phyloP scores from a whole-genome alignment of 2,329 filamentous ascomycete genomes.

The Fusarium globosum region DNA sequence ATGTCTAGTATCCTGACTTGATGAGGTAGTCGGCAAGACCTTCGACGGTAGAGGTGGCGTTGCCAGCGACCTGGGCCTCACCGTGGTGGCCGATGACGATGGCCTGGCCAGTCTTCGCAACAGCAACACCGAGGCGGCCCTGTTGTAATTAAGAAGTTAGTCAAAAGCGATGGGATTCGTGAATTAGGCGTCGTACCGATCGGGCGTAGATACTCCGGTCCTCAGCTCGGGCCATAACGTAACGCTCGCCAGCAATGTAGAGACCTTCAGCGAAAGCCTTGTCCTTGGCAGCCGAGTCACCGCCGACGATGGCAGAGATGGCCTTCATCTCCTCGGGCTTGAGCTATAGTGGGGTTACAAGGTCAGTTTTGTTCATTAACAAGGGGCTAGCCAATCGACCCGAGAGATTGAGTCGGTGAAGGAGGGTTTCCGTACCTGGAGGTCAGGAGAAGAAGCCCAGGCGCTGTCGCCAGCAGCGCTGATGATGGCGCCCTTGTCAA shows the following conservation, averaged over 20 bases:
- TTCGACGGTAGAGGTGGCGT: conserved; percentile 82
- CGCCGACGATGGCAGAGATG: conserved; percentile 64
- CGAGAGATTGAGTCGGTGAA: conserved; percentile 1
- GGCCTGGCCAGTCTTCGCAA: conserved; percentile 89
- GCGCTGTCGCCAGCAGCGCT: conserved; percentile 81
- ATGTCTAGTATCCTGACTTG: conserved; percentile 76
- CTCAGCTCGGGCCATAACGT: conserved; percentile 79
- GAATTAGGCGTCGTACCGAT: conserved; percentile 68
- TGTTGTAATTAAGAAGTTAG: conserved; percentile 41
- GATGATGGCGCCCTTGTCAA: conserved; percentile 89
- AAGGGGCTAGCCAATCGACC: not conserved
- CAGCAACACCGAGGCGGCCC: conserved; percentile 82
- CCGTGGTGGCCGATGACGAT: conserved; percentile 90
- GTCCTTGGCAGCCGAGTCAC: conserved; percentile 63
- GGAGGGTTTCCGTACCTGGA: conserved; percentile 69
- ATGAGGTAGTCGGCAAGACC: conserved; percentile 89
- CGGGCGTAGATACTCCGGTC: conserved; percentile 86
- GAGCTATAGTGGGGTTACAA: conserved; percentile 42
- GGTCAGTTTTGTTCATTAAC: conserved; percentile 18
- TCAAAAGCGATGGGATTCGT: not conserved
- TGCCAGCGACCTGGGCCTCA: conserved; percentile 77
- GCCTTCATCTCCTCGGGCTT: conserved; percentile 68
- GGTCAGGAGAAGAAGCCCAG: conserved; percentile 78
- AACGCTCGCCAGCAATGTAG: conserved; percentile 80
- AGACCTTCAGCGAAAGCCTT: conserved; percentile 78